Percentiles rank a stretch among this genome's conserved stretches.
phyloP scores from a whole-genome alignment of 2,329 filamentous ascomycete genomes.

The Fusarium vanettenii region DNA sequence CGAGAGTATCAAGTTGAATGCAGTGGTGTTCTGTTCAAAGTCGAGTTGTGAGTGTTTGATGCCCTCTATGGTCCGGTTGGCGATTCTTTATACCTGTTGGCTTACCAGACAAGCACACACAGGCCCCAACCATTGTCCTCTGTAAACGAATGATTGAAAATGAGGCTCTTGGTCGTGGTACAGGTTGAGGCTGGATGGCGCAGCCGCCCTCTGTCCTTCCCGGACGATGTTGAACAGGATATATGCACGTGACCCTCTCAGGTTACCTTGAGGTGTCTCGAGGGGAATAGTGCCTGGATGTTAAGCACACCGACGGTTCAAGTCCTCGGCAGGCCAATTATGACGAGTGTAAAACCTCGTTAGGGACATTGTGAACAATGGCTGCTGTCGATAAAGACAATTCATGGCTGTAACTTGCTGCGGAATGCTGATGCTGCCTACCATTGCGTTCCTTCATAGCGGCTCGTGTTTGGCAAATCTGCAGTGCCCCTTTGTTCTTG shows the following conservation, averaged over 20 bases:
- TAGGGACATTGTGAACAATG: neutral
- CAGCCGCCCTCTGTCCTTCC: constrained; percentile 14
- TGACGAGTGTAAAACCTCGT: neutral
- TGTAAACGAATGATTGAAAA: neutral
- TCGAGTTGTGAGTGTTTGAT: neutral
- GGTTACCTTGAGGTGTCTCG: neutral
- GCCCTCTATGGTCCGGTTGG: neutral
- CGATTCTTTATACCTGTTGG: neutral
- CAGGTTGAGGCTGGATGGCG: neutral
- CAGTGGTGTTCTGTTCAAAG: too few species aligned
- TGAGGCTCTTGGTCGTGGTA: constrained; percentile 1
- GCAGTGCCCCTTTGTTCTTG: neutral
- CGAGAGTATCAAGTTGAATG: neutral
- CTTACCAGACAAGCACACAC: neutral
- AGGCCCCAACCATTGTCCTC: neutral
- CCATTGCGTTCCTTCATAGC: neutral
- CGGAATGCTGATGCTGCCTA: neutral
- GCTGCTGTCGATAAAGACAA: too few species aligned
- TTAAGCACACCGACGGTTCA: neutral
- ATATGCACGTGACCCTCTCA: constrained; percentile 12
- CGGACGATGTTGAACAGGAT: neutral
- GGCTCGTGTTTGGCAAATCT: neutral
- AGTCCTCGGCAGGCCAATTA: neutral
- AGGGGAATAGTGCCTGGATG: neutral
- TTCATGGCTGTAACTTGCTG: neutral